phyloP scores from a whole-genome alignment of 148 eudicot genomes.

The Amaranthus cruentus region DNA sequence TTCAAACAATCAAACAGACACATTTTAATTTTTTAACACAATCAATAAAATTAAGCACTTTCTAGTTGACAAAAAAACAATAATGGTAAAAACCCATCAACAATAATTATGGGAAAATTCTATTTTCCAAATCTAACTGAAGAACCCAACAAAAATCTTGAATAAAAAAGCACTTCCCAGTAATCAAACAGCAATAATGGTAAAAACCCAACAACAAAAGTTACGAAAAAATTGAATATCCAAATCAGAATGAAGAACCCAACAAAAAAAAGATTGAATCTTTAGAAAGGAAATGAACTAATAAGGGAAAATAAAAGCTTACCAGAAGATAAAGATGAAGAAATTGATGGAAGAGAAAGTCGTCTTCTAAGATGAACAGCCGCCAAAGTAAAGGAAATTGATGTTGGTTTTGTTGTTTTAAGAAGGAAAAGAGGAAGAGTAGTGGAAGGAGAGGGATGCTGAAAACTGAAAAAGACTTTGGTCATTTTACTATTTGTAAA shows the following conservation, averaged over 20 bases:
- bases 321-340: conserved; percentile 14
- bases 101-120: no score
- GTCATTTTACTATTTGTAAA: neutral
- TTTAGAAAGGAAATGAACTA: neutral
- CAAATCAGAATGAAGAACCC: neutral
- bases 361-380: conserved; percentile 7
- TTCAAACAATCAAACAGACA: neutral
- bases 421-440: conserved; percentile 13
- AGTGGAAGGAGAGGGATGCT: conserved; percentile 16
- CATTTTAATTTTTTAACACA: neutral
- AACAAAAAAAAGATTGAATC: conserved; percentile 4
- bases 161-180: neutral
- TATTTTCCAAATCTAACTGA: neutral
- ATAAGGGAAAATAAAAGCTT: neutral
- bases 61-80: no score
- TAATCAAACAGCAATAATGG: neutral
- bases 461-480: neutral
- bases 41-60: neutral
- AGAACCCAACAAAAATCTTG: neutral
- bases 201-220: conserved; percentile 7
- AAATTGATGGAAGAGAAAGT: conserved; percentile 1
- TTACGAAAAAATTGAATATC: neutral
- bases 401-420: neutral
- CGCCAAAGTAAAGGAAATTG: conserved; percentile 5
- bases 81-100: neutral